Conservation (phyloP, 2,329 filamentous ascomycete genomes). For the Stylonectria norvegica region DNA sequence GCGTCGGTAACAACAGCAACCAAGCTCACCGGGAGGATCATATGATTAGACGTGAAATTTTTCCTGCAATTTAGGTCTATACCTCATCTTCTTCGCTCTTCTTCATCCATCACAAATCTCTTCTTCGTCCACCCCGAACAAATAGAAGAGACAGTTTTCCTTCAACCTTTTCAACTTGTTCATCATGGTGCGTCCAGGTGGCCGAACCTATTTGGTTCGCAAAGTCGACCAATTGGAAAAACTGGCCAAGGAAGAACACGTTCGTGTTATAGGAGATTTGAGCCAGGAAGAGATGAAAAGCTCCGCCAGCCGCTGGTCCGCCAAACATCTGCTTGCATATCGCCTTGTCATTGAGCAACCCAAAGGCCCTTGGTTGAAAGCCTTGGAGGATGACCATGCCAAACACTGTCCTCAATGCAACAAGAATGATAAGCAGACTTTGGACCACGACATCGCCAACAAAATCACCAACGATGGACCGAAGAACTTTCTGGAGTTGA, state of each 20-base stretch:
- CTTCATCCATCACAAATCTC: no score
- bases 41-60: no score
- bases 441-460: background rate
- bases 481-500: background rate
- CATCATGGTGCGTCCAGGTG: no score
- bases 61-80: no score
- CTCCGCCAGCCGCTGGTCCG: background rate
- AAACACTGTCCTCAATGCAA: background rate
- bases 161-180: no score
- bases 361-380: background rate
- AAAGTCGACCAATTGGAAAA: background rate
- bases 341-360: background rate
- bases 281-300: background rate
- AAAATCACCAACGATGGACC: background rate
- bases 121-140: no score
- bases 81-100: no score
- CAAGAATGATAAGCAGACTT: background rate
- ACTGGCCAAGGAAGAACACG: background rate
- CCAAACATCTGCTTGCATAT: background rate
- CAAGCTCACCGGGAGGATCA: no score
- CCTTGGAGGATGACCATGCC: background rate
- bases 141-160: no score
- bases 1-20: no score
- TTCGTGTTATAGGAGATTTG: background rate
- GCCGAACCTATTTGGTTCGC: background rate